Conservation (phyloP, 495 filamentous ascomycete genomes). For the Chaetomidium leptoderma region DNA sequence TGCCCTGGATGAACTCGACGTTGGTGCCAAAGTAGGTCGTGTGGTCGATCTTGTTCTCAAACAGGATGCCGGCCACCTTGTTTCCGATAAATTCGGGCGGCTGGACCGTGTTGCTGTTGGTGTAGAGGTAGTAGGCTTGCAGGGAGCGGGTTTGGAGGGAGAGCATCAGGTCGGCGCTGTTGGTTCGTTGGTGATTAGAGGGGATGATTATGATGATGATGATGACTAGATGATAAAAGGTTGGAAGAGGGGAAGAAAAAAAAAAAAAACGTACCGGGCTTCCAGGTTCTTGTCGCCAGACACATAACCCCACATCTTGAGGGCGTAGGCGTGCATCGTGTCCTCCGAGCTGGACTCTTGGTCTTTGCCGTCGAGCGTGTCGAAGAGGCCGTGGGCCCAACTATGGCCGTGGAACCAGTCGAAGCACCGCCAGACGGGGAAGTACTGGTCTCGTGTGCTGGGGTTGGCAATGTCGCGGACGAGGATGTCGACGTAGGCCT, state of each 20-base stretch:
- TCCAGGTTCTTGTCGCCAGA: conserved; percentile 75
- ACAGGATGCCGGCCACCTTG: conserved; percentile 87
- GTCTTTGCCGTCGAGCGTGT: conserved; percentile 86
- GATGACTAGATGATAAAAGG: not conserved
- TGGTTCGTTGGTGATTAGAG: not conserved
- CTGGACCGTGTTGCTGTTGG: conserved; percentile 65
- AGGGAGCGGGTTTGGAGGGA: conserved; percentile 66
- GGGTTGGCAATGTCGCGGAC: conserved; percentile 79
- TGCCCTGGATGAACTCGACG: conserved; percentile 83
- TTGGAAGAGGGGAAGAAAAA: not conserved
- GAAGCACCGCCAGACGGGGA: conserved; percentile 81
- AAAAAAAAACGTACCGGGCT: conserved; percentile 49
- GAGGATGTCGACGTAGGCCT: conserved; percentile 74
- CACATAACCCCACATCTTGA: conserved; percentile 90
- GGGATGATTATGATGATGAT: no score
- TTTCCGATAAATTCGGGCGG: conserved; percentile 75
- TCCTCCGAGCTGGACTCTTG: conserved; percentile 92
- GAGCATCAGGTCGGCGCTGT: conserved; percentile 74
- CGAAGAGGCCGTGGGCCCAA: conserved; percentile 94
- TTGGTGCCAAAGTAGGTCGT: conserved; percentile 86
- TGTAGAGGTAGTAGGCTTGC: conserved; percentile 76
- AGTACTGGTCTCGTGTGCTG: conserved; percentile 61
- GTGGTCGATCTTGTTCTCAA: conserved; percentile 96
- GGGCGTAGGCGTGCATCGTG: conserved; percentile 76
- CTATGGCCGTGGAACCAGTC: conserved; percentile 96